phyloP scores from a whole-genome alignment of 768 basidiomycete species.

The Nidula microcarpa region DNA sequence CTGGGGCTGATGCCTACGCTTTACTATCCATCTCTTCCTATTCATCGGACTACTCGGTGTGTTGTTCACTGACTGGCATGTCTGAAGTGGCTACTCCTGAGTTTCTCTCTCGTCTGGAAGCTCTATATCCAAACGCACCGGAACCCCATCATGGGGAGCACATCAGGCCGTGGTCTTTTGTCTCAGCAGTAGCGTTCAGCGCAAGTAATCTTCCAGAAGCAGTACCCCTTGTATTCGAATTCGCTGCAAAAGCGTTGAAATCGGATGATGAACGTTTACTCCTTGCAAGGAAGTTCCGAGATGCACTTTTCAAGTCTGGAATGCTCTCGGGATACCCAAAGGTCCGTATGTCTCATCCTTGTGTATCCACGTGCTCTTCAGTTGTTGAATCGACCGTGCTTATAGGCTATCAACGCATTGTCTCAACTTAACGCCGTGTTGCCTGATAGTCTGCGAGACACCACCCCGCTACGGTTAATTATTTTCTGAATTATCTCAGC shows the following conservation, averaged over 20 bases:
- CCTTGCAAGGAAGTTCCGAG: conserved; percentile 54
- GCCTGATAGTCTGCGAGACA: not conserved
- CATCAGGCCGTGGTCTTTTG: conserved; percentile 52
- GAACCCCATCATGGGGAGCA: not conserved
- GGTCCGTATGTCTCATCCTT: conserved; percentile 22
- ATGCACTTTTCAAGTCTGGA: conserved; percentile 61
- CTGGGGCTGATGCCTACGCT: not conserved
- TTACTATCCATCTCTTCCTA: not conserved
- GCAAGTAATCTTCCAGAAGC: conserved; percentile 58
- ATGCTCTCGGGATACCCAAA: conserved; percentile 55
- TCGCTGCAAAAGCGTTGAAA: conserved; percentile 43
- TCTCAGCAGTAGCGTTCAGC: conserved; percentile 53
- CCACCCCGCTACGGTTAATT: not conserved
- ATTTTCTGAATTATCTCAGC: not conserved
- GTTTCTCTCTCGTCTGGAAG: conserved; percentile 3
- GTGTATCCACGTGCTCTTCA: not conserved
- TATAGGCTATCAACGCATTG: conserved; percentile 58
- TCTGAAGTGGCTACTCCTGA: conserved; percentile 2
- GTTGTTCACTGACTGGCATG: not conserved
- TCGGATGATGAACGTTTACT: conserved; percentile 23
- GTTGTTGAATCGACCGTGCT: not conserved
- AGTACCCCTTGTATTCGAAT: conserved; percentile 50
- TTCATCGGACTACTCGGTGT: not conserved
- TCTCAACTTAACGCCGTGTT: conserved; percentile 3
- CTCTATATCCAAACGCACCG: not conserved